A percentile compares a stretch with the other conserved stretches of the same genome.
Evolutionary conservation across 2,329 filamentous ascomycete species (phyloP).

Genomic region (Phaeophleospora eucalypticola): DNA sequence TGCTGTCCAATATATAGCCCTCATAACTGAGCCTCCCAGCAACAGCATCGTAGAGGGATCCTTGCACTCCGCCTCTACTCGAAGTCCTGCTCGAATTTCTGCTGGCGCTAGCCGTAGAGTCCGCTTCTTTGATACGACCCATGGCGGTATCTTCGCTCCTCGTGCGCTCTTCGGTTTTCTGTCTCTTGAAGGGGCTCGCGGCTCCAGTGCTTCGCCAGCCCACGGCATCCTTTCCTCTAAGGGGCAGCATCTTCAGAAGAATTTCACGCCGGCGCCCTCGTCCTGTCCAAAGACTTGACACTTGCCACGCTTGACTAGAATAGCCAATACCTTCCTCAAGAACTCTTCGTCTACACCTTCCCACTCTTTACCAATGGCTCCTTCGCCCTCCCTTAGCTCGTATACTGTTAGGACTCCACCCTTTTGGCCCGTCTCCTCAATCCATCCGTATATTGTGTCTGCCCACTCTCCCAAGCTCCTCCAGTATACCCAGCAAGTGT

Average conservation of each 20-base stretch:
- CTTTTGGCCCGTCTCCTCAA: slow-evolving; percentile 82
- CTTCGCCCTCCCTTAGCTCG: slow-evolving; percentile 85
- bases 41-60: slow-evolving; percentile 67
- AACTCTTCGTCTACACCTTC: slow-evolving; percentile 69
- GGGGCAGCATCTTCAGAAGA: slow-evolving; percentile 62
- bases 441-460: slow-evolving; percentile 69
- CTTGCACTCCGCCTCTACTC: slow-evolving; percentile 4
- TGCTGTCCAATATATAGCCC: slow-evolving; percentile 40
- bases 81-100: slow-evolving; percentile 1
- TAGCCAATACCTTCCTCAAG: slow-evolving; percentile 70
- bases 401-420: slow-evolving; percentile 87
- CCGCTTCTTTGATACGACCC: not conserved
- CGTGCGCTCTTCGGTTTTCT: not conserved
- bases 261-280: slow-evolving; percentile 89
- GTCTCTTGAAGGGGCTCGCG: slow-evolving; percentile 1
- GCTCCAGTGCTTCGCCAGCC: not conserved
- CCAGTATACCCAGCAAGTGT: slow-evolving; percentile 76
- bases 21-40: slow-evolving; percentile 51
- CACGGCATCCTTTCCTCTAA: not conserved
- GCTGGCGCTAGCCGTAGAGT: not conserved
- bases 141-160: not conserved
- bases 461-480: slow-evolving; percentile 88
- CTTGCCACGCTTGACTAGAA: slow-evolving; percentile 84
- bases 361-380: slow-evolving; percentile 50
- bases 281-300: slow-evolving; percentile 90